Percentiles rank a stretch among this genome's conserved stretches.
These are phyloP conservation scores for Agapanthus africanus DNA, from an alignment of 106 monocot species.

Conservation along the genomic window DNA sequence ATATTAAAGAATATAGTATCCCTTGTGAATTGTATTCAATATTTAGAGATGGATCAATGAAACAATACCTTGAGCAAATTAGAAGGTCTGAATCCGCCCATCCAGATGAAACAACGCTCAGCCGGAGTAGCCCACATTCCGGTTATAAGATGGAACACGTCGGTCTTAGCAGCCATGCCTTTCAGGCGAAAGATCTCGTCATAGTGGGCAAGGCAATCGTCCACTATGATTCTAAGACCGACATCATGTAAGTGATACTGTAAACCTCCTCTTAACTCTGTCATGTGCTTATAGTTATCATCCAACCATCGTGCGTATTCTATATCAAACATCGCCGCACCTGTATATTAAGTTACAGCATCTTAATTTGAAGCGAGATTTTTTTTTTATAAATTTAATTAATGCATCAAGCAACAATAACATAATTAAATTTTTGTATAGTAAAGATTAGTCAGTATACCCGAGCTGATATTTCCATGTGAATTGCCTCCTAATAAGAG, in stretches of 20 bases:
- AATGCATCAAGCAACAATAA: not conserved
- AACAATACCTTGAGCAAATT: slow-evolving; percentile 89
- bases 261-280: slow-evolving; percentile 57
- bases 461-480: slow-evolving; percentile 57
- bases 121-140: slow-evolving; percentile 89
- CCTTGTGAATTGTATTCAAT: no score
- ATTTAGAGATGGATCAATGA: no score
- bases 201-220: slow-evolving; percentile 62
- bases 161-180: slow-evolving; percentile 41
- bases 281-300: slow-evolving; percentile 53
- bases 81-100: slow-evolving; percentile 91
- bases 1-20: no score
- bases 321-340: slow-evolving; percentile 69
- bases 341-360: not conserved
- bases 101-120: slow-evolving; percentile 93
- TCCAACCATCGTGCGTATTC: slow-evolving; percentile 89
- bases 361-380: no score
- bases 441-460: slow-evolving; percentile 15
- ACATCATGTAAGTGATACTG: slow-evolving; percentile 52
- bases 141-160: slow-evolving; percentile 84
- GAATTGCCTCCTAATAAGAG: slow-evolving; percentile 41
- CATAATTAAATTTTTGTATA: not conserved
- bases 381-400: not conserved
- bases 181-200: slow-evolving; percentile 82
- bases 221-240: slow-evolving; percentile 60